These are phyloP conservation scores for Euphorbia peplus DNA, from an alignment of 345 rosid species.

Conservation along the genomic window DNA sequence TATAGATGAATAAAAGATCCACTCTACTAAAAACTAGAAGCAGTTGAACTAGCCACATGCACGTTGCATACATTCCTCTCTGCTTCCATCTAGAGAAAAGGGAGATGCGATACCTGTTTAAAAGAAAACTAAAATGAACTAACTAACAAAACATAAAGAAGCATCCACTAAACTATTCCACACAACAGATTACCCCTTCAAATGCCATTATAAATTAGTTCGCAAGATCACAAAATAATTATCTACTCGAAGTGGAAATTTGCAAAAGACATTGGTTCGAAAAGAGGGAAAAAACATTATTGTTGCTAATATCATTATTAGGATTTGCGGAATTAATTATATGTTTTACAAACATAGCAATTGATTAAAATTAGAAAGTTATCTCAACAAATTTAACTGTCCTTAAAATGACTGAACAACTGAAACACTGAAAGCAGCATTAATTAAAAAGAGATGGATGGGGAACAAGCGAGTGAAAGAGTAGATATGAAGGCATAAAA, in stretches of 20 bases:
- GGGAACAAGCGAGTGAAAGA: background rate
- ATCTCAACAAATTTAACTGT: background rate
- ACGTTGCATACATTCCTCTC: constrained; percentile 95
- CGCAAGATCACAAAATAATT: background rate
- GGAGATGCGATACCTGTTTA: constrained; percentile 74
- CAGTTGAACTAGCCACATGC: constrained; percentile 92
- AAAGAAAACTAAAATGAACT: constrained; percentile 11
- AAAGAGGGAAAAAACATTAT: background rate
- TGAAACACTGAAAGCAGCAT: background rate
- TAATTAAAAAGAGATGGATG: background rate
- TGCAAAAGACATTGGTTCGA: background rate
- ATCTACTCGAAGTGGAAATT: background rate
- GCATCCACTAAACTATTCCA: constrained; percentile 3
- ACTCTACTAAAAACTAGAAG: constrained; percentile 83
- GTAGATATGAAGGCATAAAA: background rate
- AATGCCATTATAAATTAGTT: background rate
- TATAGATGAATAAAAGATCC: constrained; percentile 72
- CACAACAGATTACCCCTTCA: background rate
- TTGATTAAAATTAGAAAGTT: background rate
- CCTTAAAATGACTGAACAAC: background rate
- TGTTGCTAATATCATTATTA: background rate
- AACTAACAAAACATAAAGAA: constrained; percentile 14
- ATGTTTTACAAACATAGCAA: background rate
- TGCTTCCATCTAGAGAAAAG: constrained; percentile 94
- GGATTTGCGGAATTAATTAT: background rate